Conservation (phyloP, 805 yeast species). For the Saturnispora galanensis region DNA sequence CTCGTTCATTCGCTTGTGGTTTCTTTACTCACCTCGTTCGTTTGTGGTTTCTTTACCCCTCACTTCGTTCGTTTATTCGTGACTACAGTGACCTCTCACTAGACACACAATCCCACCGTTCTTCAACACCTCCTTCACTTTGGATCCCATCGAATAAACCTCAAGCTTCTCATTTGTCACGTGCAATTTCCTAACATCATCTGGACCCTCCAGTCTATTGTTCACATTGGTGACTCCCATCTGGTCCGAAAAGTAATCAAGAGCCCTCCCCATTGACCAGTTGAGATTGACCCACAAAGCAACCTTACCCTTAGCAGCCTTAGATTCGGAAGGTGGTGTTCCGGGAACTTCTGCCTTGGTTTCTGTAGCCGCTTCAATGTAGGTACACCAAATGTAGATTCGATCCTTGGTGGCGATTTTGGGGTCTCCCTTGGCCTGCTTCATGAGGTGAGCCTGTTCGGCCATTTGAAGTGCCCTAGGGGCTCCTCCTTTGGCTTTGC, state of each 20-base stretch:
- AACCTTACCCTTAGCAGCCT: neutral
- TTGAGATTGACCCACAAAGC: slow-evolving; percentile 39
- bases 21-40: too few relatives aligned
- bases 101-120: slow-evolving; percentile 45
- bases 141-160: slow-evolving; percentile 24
- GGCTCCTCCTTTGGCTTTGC: slow-evolving; percentile 1
- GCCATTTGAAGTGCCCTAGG: slow-evolving; percentile 17
- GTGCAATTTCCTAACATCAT: too few relatives aligned
- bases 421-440: slow-evolving; percentile 42
- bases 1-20: too few relatives aligned
- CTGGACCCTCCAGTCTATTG: slow-evolving; percentile 20
- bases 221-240: slow-evolving; percentile 41
- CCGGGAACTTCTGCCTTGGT: too few relatives aligned
- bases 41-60: too few relatives aligned
- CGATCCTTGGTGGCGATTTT: slow-evolving; percentile 36
- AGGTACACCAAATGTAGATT: slow-evolving; percentile 39
- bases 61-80: too few relatives aligned
- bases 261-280: slow-evolving; percentile 52
- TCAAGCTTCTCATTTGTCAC: slow-evolving; percentile 5
- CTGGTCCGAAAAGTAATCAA: slow-evolving; percentile 42
- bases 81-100: slow-evolving; percentile 33
- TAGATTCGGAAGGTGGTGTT: too few relatives aligned
- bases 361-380: slow-evolving; percentile 20
- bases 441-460: slow-evolving; percentile 32
- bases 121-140: slow-evolving; percentile 31